Conservation (phyloP, 75 land plant species). For the Cunninghamia lanceolata region DNA sequence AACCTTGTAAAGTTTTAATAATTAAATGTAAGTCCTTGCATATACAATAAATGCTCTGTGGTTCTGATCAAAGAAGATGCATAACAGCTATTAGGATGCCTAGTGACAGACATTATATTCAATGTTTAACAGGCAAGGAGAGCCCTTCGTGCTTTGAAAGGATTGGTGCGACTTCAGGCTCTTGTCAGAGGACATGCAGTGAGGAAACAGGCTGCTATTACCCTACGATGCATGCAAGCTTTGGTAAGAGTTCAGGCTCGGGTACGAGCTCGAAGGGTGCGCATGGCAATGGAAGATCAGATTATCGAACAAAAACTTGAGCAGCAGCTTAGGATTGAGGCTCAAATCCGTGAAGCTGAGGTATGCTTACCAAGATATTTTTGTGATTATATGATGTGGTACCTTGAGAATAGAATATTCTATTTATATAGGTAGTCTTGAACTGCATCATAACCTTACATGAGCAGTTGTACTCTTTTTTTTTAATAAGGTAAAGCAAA, state of each 20-base stretch:
- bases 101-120: neutral
- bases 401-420: neutral
- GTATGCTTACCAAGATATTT: conserved; percentile 17
- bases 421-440: neutral
- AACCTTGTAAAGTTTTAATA: neutral
- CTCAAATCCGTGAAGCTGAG: conserved; percentile 56
- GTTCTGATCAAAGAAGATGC: neutral
- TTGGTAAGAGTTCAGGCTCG: conserved; percentile 83
- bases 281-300: conserved; percentile 61
- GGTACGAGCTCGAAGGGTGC: conserved; percentile 71
- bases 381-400: neutral
- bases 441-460: neutral
- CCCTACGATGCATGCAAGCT: conserved; percentile 79
- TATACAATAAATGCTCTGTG: neutral
- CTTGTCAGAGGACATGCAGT: conserved; percentile 84
- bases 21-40: neutral
- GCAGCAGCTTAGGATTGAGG: conserved; percentile 47
- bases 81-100: neutral
- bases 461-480: neutral
- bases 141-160: conserved; percentile 81
- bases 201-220: conserved; percentile 81
- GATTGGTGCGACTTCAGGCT: conserved; percentile 82
- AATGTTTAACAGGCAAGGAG: conserved; percentile 60
- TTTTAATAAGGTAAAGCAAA: too few relatives aligned
- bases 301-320: conserved; percentile 44